Base-by-base conservation (phyloP, 2,329 filamentous ascomycete genomes). In the Talaromyces sp. region DNA sequence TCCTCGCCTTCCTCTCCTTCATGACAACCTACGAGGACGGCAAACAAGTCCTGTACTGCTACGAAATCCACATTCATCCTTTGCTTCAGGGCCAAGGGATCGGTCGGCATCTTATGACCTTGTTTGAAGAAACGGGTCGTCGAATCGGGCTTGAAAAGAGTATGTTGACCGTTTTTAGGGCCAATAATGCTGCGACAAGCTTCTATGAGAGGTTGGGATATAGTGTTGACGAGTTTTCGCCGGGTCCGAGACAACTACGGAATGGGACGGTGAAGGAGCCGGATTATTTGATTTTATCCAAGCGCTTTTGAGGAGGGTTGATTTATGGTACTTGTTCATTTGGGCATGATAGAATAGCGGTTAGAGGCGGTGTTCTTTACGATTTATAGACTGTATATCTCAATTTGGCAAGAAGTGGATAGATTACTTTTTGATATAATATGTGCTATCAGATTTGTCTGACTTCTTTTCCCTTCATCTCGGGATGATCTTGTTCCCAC, bases 401-500 rank as follows among this genome's bases (percentile, higher is more conserved):
- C 68, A 24, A 3, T 45, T 27, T 45, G n/a, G 39, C 39, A 37
- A 14, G 13, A 50, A 60, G 50, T n/a, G 5, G n/a, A 39, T 45
- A 45, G 39, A 59, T 59, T 45, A 8, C 47, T 45, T 22, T 39
- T 24, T 4, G 8, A 67, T 3, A 37, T 70, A 66, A 9, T 39
- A 37, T 56, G 33, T 24, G n/a, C 52, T 24, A 60, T 79, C 85
- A 95, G 74, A 97, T 92, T 78, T 95, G 91, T 74, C 89, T 88
- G 58, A 93, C 89, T 69, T 96, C 92, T 78, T 94, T 94, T 59
- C 93, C 95, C 66, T 86, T 89, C 85, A 95, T 90, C 71, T 97
- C 94, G 0, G 95, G 95, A 69, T 94, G 83, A 74, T 97, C 92
- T 5, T 92, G 86, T 77, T 99, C 95, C 89, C 93, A 93, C 77